Evolutionary conservation across 768 basidiomycete species (phyloP), one percentile per base, ranked within the genome.

Genomic region (Leccinum disarticulatum): DNA sequence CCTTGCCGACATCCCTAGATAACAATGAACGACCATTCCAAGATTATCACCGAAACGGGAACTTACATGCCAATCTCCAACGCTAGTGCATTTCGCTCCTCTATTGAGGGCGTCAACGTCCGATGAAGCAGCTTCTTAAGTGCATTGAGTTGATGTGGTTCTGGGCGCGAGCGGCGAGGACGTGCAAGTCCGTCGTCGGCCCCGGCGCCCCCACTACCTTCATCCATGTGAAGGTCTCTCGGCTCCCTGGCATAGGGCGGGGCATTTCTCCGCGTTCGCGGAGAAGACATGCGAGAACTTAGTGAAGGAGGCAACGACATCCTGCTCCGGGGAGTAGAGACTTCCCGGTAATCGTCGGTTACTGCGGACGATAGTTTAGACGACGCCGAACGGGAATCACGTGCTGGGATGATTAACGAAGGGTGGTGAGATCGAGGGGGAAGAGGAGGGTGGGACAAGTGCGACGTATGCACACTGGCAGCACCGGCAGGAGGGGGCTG

Each of bases 1-100:
- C 90, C 74, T 90, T 91, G 63, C 86, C 87, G 58, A 92, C 73
- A 73, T 93, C 90, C 90, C 84, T 87, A 59, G 14, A 56, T 55
- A 58, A 61, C 57, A 56, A 68, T 59, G 59, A 66, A 35, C 28
- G 15, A 66, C 54, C 30, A 58, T 56, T 48, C 50, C 17, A 31
- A 17, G 2, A 30, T 3, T 4, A 11, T 41, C 14, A 17, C 11
- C 31, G 35, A 28, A 28, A 30, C 48, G 52, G 67, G 62, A 52
- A 77, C 83, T 71, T 74, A 87, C 83, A 93, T 91, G 76, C 88
- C 90, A 60, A 91, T 83, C 75, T 91, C 87, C 25, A 81, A 77
- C 9, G 89, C 91, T 4, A 93, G 77, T 47, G 84, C 83, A 52
- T 81, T 82, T 52, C 91, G 87, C 72, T 92, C 87, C 71, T 93